Percentiles rank a stretch among this genome's conserved stretches.
Conservation (phyloP, 116 monocot species). For the Thalassia testudinum region DNA sequence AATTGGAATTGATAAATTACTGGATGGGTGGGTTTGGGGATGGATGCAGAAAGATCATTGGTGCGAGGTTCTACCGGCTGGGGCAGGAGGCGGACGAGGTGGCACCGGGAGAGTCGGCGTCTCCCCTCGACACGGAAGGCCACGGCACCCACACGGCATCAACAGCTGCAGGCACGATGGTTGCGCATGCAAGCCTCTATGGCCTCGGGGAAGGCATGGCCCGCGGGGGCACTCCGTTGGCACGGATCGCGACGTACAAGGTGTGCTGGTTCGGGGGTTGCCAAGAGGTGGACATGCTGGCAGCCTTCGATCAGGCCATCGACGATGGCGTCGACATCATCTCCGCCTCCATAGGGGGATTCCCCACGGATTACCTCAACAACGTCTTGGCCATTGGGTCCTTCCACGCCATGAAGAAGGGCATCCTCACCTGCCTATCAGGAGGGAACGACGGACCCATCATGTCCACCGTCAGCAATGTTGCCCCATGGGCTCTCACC, state of each 20-base stretch:
- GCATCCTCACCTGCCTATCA: background rate
- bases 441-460: constrained; percentile 10
- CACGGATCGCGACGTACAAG: constrained; percentile 14
- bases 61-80: constrained; percentile 12
- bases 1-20: too few relatives aligned
- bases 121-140: constrained; percentile 4
- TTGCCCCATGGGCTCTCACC: constrained; percentile 16
- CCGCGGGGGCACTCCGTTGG: constrained; percentile 8
- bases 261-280: constrained; percentile 7
- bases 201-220: constrained; percentile 11
- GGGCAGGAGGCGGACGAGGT: background rate
- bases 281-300: constrained; percentile 9
- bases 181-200: constrained; percentile 8
- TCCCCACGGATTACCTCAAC: background rate
- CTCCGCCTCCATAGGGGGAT: constrained; percentile 10
- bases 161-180: constrained; percentile 7
- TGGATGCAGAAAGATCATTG: constrained; percentile 17
- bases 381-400: constrained; percentile 12
- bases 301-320: constrained; percentile 18
- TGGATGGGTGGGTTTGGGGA: background rate
- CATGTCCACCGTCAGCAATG: background rate
- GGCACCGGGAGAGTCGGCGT: background rate
- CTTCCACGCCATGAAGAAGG: constrained; percentile 13
- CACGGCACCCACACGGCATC: constrained; percentile 27
- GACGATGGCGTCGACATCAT: constrained; percentile 22